A percentile compares a stretch with the other conserved stretches of the same genome.
These are phyloP conservation scores for Colletotrichum musae DNA, from an alignment of 2,329 filamentous ascomycete species.

Conservation along the genomic window DNA sequence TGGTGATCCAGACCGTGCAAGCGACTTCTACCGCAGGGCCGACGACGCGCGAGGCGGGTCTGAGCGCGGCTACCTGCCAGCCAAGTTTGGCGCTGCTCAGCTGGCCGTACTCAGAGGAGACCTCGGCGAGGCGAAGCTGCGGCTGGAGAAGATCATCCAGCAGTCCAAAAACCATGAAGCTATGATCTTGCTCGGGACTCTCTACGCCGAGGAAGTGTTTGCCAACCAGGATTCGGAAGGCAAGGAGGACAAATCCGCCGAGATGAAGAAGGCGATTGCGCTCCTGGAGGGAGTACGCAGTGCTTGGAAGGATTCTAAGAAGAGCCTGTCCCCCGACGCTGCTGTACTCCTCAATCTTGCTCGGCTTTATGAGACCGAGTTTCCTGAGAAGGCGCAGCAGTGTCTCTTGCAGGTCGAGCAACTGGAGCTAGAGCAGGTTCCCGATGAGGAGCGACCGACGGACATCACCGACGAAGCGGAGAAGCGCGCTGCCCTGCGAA, in stretches of 20 bases:
- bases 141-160: constrained; percentile 94
- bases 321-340: constrained; percentile 83
- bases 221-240: constrained; percentile 77
- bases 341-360: constrained; percentile 93
- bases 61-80: constrained; percentile 92
- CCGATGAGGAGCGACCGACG: constrained; percentile 76
- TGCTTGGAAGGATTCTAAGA: constrained; percentile 94
- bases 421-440: constrained; percentile 85
- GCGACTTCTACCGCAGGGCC: constrained; percentile 89
- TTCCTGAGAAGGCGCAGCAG: constrained; percentile 91
- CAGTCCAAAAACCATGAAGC: constrained; percentile 87
- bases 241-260: constrained; percentile 89
- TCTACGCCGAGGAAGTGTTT: constrained; percentile 97
- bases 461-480: constrained; percentile 70
- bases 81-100: constrained; percentile 95
- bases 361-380: constrained; percentile 87
- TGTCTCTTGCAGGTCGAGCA: constrained; percentile 94
- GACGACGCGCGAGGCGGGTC: constrained; percentile 92
- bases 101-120: constrained; percentile 88
- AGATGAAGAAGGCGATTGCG: constrained; percentile 87
- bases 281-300: constrained; percentile 88
- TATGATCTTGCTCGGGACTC: constrained; percentile 90
- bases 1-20: constrained; percentile 80
- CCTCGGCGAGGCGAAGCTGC: constrained; percentile 91
- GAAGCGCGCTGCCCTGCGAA: constrained; percentile 75